Evolutionary conservation across 441 rosid species (phyloP), one percentile per base, ranked within the genome.

Genomic region (Populus hybrid): DNA sequence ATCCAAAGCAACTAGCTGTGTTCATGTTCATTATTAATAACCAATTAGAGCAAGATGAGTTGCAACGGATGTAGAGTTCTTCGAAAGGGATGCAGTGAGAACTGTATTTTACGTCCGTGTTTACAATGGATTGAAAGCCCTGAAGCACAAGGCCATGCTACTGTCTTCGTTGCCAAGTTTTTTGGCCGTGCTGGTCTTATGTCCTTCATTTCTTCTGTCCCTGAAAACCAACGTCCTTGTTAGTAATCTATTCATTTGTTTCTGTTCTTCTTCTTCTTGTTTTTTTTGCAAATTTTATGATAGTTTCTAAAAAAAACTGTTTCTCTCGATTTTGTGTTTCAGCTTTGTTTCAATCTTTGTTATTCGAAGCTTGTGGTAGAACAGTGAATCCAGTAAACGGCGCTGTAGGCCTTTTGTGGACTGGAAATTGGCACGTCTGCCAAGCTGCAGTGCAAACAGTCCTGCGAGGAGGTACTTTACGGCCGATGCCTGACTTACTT

Each of bases 101-200:
- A 77, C 76, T 90, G 91, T 74, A 74, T 78, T 75, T 77, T 90
- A 12, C 82, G 88, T 38, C 90, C 93, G 16, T 90, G 91, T 73
- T 86, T 90, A 18, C 86, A 86, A 54, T 88, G 90, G 93, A 87
- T 90, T 69, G 86, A 80, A n/a, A 83, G 85, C 69, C 76, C 93
- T 2, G 90, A 88, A 35, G 76, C 90, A 12, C 91, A 90, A 78
- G 90, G 88, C 83, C 86, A 87, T 77, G 93, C 93, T 54, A 90
- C 91, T 23, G 85, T 90, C 38, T 90, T 90, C 84, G 89, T 90
- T 14, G 91, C 93, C 83, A 90, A 90, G 77, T 90, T 88, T 80
- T 90, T 88, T 59, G 93, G 93, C 84, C 93, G 93, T 8, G 90
- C 93, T 23, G 93, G 90, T 40, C 90, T 90, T 67, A 77, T 88